Evolutionary conservation across 257 asterid species (phyloP), one percentile per base, ranked within the genome.

Genomic region (Cruciata laevipes): DNA sequence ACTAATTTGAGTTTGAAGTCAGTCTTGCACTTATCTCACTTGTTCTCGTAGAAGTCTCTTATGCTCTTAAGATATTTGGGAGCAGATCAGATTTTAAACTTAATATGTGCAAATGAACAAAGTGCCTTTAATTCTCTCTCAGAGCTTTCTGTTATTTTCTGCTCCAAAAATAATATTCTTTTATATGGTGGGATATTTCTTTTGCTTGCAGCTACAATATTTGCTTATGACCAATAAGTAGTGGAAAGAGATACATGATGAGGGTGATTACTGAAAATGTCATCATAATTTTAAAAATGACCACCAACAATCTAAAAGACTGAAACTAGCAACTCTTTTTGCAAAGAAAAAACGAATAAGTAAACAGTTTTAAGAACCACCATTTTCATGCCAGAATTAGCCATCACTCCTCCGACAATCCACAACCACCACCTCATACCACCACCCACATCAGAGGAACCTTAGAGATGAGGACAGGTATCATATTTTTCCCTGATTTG

Each of bases 211-310:
- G 99, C 96, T 42, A 93, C 99, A 24, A 85, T 93, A 61, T 93
- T 93, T 72, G 96, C 97, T 10, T 93, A 90, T 75, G 99, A 96
- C 58, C 97, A 82, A 93, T 95, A 64, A 88, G 95, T 66, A 93
- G 99, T 70, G 99, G 99, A 33, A 93, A 93, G 80, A 90, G 97
- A 16, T 93, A 82, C 75, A 93, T 97, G 25, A 93, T 93, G 95
- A 85, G 94, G 79, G 99, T 95, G 47, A 87, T 93, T 72, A 84
- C 94, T 25, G 99, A 88, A 76, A 80, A 82, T 83, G 91, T 89
- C 35, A 77, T 93, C 59, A 85, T 78, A 1, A 27, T 27, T 27
- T 27, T 27, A 27, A 27, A 27, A 27, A 27, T 2, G 30, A 27
- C 2, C 30, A 27, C 2, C 2, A 27, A 27, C 30, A 27, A 27